These are phyloP conservation scores for Urochloa ruziziensis DNA, from an alignment of 176 grass and related monocot genomes.

Conservation along the genomic window DNA sequence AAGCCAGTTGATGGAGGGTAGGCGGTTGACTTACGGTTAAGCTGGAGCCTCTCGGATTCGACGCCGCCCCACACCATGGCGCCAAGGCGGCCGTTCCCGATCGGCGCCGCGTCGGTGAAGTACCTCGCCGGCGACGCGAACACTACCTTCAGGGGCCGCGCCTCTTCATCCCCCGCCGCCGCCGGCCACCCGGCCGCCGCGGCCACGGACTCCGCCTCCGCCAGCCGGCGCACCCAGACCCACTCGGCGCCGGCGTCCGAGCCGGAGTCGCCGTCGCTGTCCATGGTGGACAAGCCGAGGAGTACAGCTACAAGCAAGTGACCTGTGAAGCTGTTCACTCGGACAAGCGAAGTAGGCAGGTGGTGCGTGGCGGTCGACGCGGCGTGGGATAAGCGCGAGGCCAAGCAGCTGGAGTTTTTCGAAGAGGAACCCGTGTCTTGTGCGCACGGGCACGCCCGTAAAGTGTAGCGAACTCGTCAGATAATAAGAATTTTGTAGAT, in stretches of 20 bases:
- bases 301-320: not conserved
- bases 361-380: not conserved
- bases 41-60: conserved; percentile 70
- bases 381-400: no score
- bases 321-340: not conserved
- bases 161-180: not conserved
- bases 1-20: not conserved
- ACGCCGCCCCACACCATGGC: conserved; percentile 93
- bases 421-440: no score
- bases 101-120: conserved; percentile 80
- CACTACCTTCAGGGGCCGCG: conserved; percentile 63
- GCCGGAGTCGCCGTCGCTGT: conserved; percentile 6
- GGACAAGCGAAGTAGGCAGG: not conserved
- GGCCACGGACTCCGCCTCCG: conserved; percentile 43
- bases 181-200: conserved; percentile 25
- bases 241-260: conserved; percentile 46
- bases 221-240: conserved; percentile 56
- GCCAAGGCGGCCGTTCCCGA: conserved; percentile 83
- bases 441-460: no score
- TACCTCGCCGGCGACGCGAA: conserved; percentile 57
- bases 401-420: no score
- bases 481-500: no score
- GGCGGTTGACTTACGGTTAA: conserved; percentile 58
- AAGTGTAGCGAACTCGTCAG: no score
- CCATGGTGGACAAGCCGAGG: conserved; percentile 6